Percentiles rank a stretch among this genome's conserved stretches.
Evolutionary conservation across 352 stramenopile genomes (phyloP).

Genomic region (Pythium rishiriense): DNA sequence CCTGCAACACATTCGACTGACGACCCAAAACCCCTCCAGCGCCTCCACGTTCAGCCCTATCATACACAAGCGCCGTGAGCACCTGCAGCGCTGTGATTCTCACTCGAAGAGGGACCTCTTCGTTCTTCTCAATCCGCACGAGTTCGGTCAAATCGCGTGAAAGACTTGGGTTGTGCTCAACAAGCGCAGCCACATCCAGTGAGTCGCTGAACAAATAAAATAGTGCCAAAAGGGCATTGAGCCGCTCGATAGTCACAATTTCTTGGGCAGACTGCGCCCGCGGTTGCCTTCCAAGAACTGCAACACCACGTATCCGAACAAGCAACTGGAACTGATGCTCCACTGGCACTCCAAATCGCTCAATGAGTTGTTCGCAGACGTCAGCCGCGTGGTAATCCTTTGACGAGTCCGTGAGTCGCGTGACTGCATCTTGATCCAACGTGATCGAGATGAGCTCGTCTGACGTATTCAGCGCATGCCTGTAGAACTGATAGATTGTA

Average conservation of each 20-base stretch:
- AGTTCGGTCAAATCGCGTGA: conserved; percentile 73
- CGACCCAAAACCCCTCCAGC: conserved; percentile 70
- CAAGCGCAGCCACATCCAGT: conserved; percentile 73
- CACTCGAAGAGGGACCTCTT: conserved; percentile 59
- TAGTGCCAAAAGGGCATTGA: conserved; percentile 68
- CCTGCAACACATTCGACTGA: conserved; percentile 78
- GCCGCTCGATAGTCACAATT: conserved; percentile 58
- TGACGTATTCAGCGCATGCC: neutral
- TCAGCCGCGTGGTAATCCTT: conserved; percentile 6
- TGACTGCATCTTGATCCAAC: neutral
- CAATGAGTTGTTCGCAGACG: conserved; percentile 58
- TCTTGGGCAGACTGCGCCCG: conserved; percentile 32
- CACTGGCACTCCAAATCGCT: conserved; percentile 47
- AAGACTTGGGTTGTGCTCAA: conserved; percentile 78
- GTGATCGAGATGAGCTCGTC: conserved; percentile 21
- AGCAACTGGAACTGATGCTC: conserved; percentile 77
- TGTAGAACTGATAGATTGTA: conserved; percentile 73
- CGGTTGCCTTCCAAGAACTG: conserved; percentile 32
- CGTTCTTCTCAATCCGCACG: conserved; percentile 66
- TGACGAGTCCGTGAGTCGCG: neutral
- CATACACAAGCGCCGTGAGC: conserved; percentile 76
- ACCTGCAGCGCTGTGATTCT: conserved; percentile 68
- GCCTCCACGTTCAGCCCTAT: conserved; percentile 62
- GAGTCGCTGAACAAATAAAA: conserved; percentile 80
- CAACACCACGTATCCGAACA: conserved; percentile 57